Evolutionary conservation across 371 early-diverging fungal species (phyloP).

Genomic region (Gilbertella persicaria): DNA sequence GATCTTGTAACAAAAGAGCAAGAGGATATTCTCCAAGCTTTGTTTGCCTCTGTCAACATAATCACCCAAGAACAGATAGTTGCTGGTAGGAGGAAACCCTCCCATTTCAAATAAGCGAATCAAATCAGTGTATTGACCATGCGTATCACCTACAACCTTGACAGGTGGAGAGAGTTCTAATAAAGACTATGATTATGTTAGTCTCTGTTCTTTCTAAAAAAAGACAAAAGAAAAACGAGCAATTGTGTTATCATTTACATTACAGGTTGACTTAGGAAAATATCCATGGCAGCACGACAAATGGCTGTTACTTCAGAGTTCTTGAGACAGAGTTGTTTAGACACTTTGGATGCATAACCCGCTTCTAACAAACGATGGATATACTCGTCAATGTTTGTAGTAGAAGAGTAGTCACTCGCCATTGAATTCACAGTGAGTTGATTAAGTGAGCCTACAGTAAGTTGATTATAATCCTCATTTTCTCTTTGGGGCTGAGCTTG

Average conservation of each 20-base stretch:
- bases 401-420: conserved; percentile 28
- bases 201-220: not conserved
- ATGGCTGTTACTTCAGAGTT: conserved; percentile 87
- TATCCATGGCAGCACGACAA: conserved; percentile 85
- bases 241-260: conserved; percentile 3
- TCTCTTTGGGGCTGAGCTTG: not conserved
- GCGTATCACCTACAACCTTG: conserved; percentile 95
- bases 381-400: conserved; percentile 75
- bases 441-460: conserved; percentile 47
- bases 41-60: conserved; percentile 99
- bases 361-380: conserved; percentile 79
- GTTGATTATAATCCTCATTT: conserved; percentile 31
- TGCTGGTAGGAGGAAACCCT: conserved; percentile 89
- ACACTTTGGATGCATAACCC: conserved; percentile 72
- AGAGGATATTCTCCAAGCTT: conserved; percentile 92
- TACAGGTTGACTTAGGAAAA: conserved; percentile 89
- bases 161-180: conserved; percentile 95
- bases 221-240: conserved; percentile 2
- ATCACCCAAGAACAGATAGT: conserved; percentile 97
- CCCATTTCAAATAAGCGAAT: conserved; percentile 90
- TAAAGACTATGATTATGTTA: conserved; percentile 54
- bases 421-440: conserved; percentile 47
- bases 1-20: conserved; percentile 97
- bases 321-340: conserved; percentile 76
- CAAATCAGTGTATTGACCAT: conserved; percentile 94